Conservation (phyloP, 768 basidiomycete species). For the Phylloporus sp. region DNA sequence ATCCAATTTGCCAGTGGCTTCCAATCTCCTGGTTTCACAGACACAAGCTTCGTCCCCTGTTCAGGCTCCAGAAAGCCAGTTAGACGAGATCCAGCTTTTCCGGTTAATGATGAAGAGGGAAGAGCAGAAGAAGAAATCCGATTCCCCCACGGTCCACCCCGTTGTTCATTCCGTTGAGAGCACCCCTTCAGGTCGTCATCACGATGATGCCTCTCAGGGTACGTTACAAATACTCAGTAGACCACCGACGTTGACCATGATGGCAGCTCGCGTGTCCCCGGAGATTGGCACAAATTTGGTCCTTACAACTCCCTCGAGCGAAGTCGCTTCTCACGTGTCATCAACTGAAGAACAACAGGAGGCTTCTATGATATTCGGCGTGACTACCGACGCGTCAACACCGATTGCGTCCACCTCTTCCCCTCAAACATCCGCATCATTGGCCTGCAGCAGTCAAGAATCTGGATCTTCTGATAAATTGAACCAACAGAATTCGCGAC, state of each 20-base stretch:
- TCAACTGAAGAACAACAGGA: constrained; percentile 14
- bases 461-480: constrained; percentile 17
- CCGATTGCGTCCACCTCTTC: constrained; percentile 12
- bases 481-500: constrained; percentile 31
- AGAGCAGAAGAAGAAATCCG: constrained; percentile 46
- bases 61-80: constrained; percentile 32
- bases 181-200: constrained; percentile 1
- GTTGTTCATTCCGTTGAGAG: constrained; percentile 9
- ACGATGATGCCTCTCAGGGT: constrained; percentile 20
- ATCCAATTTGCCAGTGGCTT: constrained; percentile 27
- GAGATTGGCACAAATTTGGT: constrained; percentile 10
- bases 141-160: constrained; percentile 11
- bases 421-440: constrained; percentile 7
- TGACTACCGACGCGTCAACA: constrained; percentile 1
- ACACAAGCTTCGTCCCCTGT: constrained; percentile 18
- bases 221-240: not conserved
- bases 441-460: constrained; percentile 12
- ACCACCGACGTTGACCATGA: constrained; percentile 10
- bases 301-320: constrained; percentile 1
- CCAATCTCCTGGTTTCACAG: constrained; percentile 13
- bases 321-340: constrained; percentile 12
- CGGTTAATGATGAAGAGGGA: constrained; percentile 80
- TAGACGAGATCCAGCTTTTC: constrained; percentile 85
- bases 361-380: not conserved
- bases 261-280: constrained; percentile 6